phyloP scores from a whole-genome alignment of 2,329 filamentous ascomycete genomes.

The Phoma sp. region DNA sequence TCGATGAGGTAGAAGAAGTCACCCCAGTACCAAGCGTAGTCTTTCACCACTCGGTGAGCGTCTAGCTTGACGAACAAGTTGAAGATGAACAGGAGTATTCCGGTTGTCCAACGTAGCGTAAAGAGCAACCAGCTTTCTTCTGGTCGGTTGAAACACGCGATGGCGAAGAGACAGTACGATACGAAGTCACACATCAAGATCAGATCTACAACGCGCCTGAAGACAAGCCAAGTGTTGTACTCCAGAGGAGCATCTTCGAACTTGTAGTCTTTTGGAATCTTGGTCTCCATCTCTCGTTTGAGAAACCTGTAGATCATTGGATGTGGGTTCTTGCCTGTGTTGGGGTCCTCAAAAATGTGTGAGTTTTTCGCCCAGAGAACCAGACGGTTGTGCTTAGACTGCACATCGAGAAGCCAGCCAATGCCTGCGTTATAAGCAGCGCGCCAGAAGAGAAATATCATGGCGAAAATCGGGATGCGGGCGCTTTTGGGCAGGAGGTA shows the following conservation, averaged over 20 bases:
- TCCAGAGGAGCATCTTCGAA: conserved; percentile 93
- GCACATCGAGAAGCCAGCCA: conserved; percentile 83
- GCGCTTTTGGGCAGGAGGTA: conserved; percentile 72
- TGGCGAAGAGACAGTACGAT: conserved; percentile 94
- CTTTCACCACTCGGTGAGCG: conserved; percentile 95
- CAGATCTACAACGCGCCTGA: conserved; percentile 91
- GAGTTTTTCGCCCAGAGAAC: conserved; percentile 87
- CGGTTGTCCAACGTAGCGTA: conserved; percentile 76
- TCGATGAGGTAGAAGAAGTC: conserved; percentile 99
- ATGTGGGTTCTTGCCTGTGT: conserved; percentile 79
- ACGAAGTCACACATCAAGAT: conserved; percentile 99
- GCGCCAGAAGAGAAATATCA: conserved; percentile 90
- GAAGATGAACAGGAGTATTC: conserved; percentile 82
- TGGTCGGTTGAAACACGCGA: conserved; percentile 81
- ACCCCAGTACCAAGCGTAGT: conserved; percentile 99
- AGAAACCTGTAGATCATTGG: conserved; percentile 83
- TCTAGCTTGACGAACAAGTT: conserved; percentile 99
- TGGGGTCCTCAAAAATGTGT: conserved; percentile 83
- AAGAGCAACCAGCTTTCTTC: conserved; percentile 75
- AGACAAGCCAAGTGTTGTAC: conserved; percentile 99
- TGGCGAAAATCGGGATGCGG: conserved; percentile 78
- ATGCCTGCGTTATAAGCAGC: conserved; percentile 93
- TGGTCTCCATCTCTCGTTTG: conserved; percentile 89
- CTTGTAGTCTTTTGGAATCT: conserved; percentile 91
- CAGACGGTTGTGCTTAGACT: conserved; percentile 86